Evolutionary conservation across 129 eudicot species (phyloP), one percentile per base, ranked within the genome.

Genomic region (Mikania micrantha): DNA sequence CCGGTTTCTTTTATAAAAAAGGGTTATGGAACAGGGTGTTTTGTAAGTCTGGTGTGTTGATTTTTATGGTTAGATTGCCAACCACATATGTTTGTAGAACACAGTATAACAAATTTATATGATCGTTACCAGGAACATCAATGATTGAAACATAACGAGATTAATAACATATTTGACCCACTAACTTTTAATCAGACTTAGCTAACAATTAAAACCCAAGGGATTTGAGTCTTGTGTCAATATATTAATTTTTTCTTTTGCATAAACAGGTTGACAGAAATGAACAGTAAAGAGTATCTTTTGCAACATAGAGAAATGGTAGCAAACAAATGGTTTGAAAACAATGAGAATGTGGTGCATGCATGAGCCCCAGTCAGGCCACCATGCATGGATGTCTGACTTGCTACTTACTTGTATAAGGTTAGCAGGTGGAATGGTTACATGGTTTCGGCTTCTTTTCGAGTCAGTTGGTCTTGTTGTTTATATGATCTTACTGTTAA

Each of bases 261-360:
- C 24, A 17, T 58, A 11, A 66, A 54, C 68, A 88, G 93, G 79
- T 81, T 89, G 72, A 86, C 90, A 0, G 94, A 89, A 72, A 89
- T 89, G 92, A 89, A 89, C 24, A 86, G 96, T 81, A 81, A 70
- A 69, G 94, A 86, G 86, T 89, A 85, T 74, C 76, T 85, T 27
- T 88, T 86, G 87, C 88, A 86, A 3, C 96, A 89, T 50, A 80
- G 79, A 0, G 85, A 74, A 59, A 72, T 66, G 71, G 21, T 80
- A 66, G 78, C 85, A 13, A 77, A 69, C 60, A 78, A 80, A 39
- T 35, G 45, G 66, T 10, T 65, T 53, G 25, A 64, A 40, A 32
- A 48, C 64, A 75, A 41, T 34, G 73, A 57, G 68, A 49, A 65
- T 35, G 57, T 40, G 54, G 22, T 84, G 49, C 80, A 73, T 31